Evolutionary conservation across 345 rosid genomes (phyloP).

Genomic region (Murraya koenigii): DNA sequence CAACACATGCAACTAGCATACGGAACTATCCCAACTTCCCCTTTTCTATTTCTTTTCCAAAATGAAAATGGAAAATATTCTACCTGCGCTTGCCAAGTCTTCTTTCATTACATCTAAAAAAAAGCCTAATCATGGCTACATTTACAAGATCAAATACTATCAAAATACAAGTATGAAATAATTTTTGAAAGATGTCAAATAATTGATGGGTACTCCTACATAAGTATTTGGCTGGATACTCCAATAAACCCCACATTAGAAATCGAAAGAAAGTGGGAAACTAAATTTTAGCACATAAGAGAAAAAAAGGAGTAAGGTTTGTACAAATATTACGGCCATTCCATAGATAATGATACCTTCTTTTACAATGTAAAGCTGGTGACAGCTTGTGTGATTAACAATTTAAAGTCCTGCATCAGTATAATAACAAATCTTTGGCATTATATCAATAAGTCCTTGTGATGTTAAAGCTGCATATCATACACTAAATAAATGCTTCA

Average conservation of each 20-base stretch:
- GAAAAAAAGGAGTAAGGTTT: neutral
- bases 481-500: neutral
- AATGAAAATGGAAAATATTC: neutral
- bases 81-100: neutral
- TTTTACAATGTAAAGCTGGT: neutral
- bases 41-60: neutral
- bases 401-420: neutral
- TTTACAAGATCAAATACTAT: neutral
- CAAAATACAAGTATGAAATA: neutral
- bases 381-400: neutral
- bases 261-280: neutral
- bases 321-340: neutral
- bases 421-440: neutral
- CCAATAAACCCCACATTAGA: neutral
- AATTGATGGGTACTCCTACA: neutral
- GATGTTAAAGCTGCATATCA: conserved; percentile 4
- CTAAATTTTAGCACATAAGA: neutral
- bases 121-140: neutral
- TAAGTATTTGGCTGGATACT: neutral
- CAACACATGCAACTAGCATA: neutral
- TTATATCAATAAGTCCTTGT: neutral
- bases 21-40: neutral
- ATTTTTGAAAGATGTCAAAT: neutral
- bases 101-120: neutral
- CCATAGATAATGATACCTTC: neutral